Base-by-base conservation (phyloP, 1,139 yeast species). In the Debaryomycetaceae sp. region DNA sequence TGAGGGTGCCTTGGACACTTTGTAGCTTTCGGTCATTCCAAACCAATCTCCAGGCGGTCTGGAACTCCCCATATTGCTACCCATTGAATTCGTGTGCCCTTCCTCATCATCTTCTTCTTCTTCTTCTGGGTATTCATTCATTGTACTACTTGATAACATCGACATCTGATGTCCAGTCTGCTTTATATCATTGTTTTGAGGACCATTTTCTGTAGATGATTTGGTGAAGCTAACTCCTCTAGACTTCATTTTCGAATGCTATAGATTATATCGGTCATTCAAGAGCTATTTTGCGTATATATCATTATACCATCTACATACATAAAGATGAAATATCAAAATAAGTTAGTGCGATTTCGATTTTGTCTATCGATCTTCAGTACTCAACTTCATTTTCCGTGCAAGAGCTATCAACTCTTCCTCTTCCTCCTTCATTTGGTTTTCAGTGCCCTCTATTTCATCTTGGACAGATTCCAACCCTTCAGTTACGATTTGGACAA, bases 401-500 rank as follows among this genome's bases (percentile, higher is more conserved):
- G 26, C 26, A 22, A 22, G 4, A 22, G 26, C 7, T 8, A 22
- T 22, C 11, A 22, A 11, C 11, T 22, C 26, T 11, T 22, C 26
- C 26, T 22, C 26, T 8, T 22, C 26, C 26, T 22, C 11, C 26
- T 22, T 22, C 26, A 22, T 22, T 8, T 22, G 26, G 26, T 22
- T 13, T 14, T 17, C 41, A 24, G 34, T 33, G 2, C 31, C 35
- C 19, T 35, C 28, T 5, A 38, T 14, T 8, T 17, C 29, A 13
- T 4, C 46, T 32, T 64, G 65, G 6, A 64, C 46, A 30, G 63
- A 63, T 19, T 67, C 73, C 34, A 71, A 49, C 0, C 76, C 76
- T 38, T 71, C 74, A 11, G 77, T 71, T 18, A 70, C 53, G 4
- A 71, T 69, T 51, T 71, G 75, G 34, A 66, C 66, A 17, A 71